Evolutionary conservation across 2,329 filamentous ascomycete species (phyloP).

Genomic region (Ophiocordyceps camponoti-saundersi): DNA sequence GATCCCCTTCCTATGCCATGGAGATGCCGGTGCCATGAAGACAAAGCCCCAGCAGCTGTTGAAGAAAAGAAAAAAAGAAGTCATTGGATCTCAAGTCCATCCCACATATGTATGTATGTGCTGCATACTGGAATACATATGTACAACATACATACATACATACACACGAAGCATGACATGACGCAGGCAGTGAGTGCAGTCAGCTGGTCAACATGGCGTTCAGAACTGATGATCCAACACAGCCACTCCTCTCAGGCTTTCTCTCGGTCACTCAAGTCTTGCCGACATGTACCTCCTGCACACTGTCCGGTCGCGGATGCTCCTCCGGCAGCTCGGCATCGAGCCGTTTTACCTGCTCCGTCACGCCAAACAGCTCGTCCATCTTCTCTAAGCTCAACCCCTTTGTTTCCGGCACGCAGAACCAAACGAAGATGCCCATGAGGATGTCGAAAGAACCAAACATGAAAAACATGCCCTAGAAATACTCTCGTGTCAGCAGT

Average conservation of each 20-base stretch:
- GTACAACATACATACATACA: too few species aligned
- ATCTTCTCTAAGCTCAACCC: slow-evolving; percentile 45
- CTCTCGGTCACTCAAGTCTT: slow-evolving; percentile 2
- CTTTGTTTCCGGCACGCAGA: slow-evolving; percentile 57
- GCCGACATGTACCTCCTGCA: slow-evolving; percentile 9
- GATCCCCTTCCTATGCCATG: neutral
- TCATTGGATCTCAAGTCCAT: too few species aligned
- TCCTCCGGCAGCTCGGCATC: slow-evolving; percentile 14
- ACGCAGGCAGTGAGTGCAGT: neutral
- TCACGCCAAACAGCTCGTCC: slow-evolving; percentile 48
- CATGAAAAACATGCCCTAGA: slow-evolving; percentile 47
- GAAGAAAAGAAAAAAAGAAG: too few species aligned
- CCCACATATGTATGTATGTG: too few species aligned
- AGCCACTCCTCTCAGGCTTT: neutral
- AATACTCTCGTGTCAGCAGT: neutral
- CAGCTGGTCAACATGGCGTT: neutral
- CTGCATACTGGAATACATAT: too few species aligned
- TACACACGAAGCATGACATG: neutral
- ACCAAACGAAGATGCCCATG: slow-evolving; percentile 50
- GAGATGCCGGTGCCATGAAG: too few species aligned
- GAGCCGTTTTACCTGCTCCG: slow-evolving; percentile 19
- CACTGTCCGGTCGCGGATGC: slow-evolving; percentile 6
- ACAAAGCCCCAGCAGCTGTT: too few species aligned
- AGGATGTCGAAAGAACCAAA: slow-evolving; percentile 48
- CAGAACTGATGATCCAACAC: neutral